phyloP scores from a whole-genome alignment of 768 basidiomycete species.

The Clitopilus passeckerianus region DNA sequence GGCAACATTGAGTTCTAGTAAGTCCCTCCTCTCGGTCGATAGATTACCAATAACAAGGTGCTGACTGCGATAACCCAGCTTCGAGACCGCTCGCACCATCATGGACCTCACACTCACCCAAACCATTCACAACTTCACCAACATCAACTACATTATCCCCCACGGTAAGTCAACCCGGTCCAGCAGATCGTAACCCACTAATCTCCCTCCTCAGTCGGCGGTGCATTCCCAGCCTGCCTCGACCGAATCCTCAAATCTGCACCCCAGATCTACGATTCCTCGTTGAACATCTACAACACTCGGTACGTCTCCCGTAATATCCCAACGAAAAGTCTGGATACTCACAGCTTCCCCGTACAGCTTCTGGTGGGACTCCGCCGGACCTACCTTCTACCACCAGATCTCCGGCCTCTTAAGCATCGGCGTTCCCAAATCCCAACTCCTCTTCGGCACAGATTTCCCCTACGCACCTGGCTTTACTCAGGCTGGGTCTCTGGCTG shows the following conservation, averaged over 20 bases:
- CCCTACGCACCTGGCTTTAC: constrained; percentile 18
- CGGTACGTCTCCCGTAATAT: constrained; percentile 12
- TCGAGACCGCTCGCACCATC: constrained; percentile 25
- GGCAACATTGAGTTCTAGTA: constrained; percentile 31
- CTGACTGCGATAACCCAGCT: constrained; percentile 18
- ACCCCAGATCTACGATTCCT: constrained; percentile 24
- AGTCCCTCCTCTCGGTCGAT: neutral
- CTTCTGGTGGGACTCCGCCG: constrained; percentile 34
- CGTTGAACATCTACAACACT: constrained; percentile 24
- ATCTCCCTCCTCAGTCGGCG: constrained; percentile 17
- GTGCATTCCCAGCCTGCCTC: constrained; percentile 27
- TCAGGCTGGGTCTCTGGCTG: constrained; percentile 13
- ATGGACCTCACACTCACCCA: constrained; percentile 24
- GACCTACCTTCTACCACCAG: constrained; percentile 31
- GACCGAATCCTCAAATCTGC: constrained; percentile 27
- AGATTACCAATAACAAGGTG: neutral
- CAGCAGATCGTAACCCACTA: neutral
- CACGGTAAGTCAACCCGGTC: constrained; percentile 16
- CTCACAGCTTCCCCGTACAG: constrained; percentile 1
- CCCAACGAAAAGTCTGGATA: neutral
- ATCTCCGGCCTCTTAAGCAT: constrained; percentile 24
- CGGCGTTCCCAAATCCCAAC: constrained; percentile 23
- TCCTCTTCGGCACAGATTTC: constrained; percentile 30
- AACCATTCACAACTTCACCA: constrained; percentile 26
- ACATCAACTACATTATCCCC: constrained; percentile 28